These are phyloP conservation scores for Rhizophora mangle DNA, from an alignment of 345 rosid genomes.

Conservation along the genomic window DNA sequence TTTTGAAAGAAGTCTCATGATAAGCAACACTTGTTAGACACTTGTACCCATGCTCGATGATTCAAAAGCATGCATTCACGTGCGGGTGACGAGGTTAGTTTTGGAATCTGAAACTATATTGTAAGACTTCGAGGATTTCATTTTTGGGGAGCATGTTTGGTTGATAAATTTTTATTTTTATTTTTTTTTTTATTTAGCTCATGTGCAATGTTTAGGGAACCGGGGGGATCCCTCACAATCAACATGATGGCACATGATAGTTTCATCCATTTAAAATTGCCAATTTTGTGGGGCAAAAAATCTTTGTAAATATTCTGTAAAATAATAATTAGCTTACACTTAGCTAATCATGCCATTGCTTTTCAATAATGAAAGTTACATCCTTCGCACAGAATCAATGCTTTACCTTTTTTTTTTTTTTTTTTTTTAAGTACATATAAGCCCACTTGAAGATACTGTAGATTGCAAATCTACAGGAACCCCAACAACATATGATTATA, in stretches of 20 bases:
- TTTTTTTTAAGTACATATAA: neutral
- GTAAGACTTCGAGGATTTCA: conserved; percentile 5
- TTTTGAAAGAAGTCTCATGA: neutral
- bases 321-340: neutral
- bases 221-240: no score
- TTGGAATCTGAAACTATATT: neutral
- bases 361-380: conserved; percentile 34
- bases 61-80: conserved; percentile 6
- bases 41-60: no score
- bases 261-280: no score
- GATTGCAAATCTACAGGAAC: conserved; percentile 17
- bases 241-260: no score
- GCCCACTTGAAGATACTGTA: conserved; percentile 15
- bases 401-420: neutral
- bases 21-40: no score
- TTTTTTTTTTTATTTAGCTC: no score
- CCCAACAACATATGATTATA: conserved; percentile 10
- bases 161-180: neutral
- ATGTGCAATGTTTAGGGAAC: no score
- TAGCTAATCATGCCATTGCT: conserved; percentile 22
- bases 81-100: conserved; percentile 20
- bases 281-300: no score
- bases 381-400: neutral
- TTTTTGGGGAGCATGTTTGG: conserved; percentile 34
- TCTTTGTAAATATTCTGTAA: no score